Conservation (phyloP, 1,284 basidiomycete species). For the Heterobasidion annosum region DNA sequence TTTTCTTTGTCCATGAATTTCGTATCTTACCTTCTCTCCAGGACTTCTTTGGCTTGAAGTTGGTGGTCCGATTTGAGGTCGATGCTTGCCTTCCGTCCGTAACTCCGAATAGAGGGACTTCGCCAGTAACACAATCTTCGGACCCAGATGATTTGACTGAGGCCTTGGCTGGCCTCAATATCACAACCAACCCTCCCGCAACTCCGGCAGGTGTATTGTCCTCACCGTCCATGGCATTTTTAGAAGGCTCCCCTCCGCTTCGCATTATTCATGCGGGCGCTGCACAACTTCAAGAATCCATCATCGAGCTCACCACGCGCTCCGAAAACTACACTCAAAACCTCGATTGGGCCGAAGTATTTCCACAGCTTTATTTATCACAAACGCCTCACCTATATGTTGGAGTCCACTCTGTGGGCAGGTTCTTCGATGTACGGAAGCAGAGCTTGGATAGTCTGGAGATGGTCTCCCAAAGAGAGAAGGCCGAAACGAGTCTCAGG, state of each 20-base stretch:
- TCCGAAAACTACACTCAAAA: constrained; percentile 11
- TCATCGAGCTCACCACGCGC: constrained; percentile 33
- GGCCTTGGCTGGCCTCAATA: constrained; percentile 19
- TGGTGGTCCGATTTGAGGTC: constrained; percentile 23
- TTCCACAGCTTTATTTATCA: constrained; percentile 30
- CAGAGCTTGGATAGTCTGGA: background rate
- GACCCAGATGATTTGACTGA: constrained; percentile 22
- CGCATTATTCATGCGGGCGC: constrained; percentile 13
- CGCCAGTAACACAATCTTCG: background rate
- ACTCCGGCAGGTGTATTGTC: too few species aligned
- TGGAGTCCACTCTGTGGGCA: constrained; percentile 23
- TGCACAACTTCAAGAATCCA: constrained; percentile 22
- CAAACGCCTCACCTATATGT: constrained; percentile 27
- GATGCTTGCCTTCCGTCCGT: constrained; percentile 17
- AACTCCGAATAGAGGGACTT: background rate
- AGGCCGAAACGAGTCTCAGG: constrained; percentile 25
- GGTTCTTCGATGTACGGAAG: constrained; percentile 16
- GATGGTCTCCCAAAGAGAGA: constrained; percentile 19
- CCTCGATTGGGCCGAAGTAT: constrained; percentile 27
- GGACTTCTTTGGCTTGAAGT: constrained; percentile 19
- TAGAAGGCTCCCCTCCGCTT: background rate
- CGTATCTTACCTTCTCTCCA: constrained; percentile 2
- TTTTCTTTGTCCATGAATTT: background rate
- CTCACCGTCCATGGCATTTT: background rate
- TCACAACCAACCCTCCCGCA: constrained; percentile 8